phyloP scores from a whole-genome alignment of 1,284 basidiomycete species.

The Ceratobasidium sp. region DNA sequence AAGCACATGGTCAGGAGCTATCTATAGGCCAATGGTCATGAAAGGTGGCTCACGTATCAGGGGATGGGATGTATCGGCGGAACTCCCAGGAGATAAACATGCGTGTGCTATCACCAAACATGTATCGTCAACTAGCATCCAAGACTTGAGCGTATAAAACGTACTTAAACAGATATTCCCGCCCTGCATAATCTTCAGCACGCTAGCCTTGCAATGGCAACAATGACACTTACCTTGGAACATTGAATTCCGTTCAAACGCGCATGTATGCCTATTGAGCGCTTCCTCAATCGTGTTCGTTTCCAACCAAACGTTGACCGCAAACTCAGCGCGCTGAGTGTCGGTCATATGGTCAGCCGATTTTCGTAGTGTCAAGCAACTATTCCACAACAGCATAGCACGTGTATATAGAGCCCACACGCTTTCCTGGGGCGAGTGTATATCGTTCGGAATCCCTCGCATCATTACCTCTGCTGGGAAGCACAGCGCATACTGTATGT shows the following conservation, averaged over 20 bases:
- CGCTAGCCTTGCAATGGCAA: neutral
- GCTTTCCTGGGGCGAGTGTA: conserved; percentile 63
- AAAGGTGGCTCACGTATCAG: conserved; percentile 66
- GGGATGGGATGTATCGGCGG: conserved; percentile 72
- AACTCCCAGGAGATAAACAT: conserved; percentile 80
- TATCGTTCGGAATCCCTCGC: conserved; percentile 6
- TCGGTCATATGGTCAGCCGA: conserved; percentile 54
- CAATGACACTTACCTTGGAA: conserved; percentile 64
- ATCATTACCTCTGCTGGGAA: conserved; percentile 70
- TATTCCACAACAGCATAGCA: conserved; percentile 77
- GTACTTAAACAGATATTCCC: conserved; percentile 83
- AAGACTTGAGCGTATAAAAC: conserved; percentile 55
- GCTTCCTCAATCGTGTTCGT: conserved; percentile 74
- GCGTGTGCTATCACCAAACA: conserved; percentile 66
- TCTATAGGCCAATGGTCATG: neutral
- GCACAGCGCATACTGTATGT: conserved; percentile 71
- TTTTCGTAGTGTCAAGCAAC: conserved; percentile 71
- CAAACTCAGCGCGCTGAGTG: conserved; percentile 71
- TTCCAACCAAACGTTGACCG: conserved; percentile 77
- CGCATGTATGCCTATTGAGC: conserved; percentile 74
- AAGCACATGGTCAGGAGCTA: conserved; percentile 20
- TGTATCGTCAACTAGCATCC: conserved; percentile 35
- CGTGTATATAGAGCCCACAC: conserved; percentile 80
- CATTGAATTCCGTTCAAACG: conserved; percentile 73
- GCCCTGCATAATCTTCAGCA: conserved; percentile 53